Base-by-base conservation (phyloP, 2,329 filamentous ascomycete genomes). In the Monosporascus sp. region DNA sequence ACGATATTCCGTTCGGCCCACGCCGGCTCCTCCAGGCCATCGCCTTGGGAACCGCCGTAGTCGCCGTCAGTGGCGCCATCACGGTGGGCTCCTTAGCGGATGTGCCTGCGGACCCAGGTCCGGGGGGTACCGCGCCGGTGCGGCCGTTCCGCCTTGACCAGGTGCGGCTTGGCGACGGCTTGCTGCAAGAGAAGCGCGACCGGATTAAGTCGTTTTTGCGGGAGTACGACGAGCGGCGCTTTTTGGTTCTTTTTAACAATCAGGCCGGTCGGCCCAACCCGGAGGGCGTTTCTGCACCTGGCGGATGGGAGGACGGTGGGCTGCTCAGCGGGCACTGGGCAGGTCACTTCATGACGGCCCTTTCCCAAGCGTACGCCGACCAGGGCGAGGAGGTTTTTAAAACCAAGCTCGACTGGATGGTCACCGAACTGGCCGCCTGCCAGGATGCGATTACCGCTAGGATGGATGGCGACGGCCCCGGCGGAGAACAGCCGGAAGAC, bases 231-330 rank as follows among this genome's bases (percentile, higher is more conserved):
- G 60, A 65, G 52, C 59, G 62, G 26, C 59, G 60, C 7, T 68
- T 68, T 40, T 41, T 68, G 27, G 57, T 69, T 2, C 58, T 69
- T 14, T 69, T 69, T 57, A 68, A 69, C 45, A 61, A 68, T 24
- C 65, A 69, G 49, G 67, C 67, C 17, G 63, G 62, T 2, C 57
- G 66, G 20, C 53, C 65, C 19, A 69, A 68, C 48, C 63, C 66
- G 0, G 55, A 49, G 0, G 64, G 56, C 2, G 52, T 69, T 37
- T 38, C 52, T 20, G 47, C 60, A 4, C 67, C 67, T 2, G 67
- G 67, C 2, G 66, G 66, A 3, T 70, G 67, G 68, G 67, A 69
- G 43, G 65, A 69, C n/a, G 67, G 67, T 7, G 67, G 66, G 2
- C 55, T 68, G n/a, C 56, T 69, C 41, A 69, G 67, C 38, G 67